These are phyloP conservation scores for Quercus alba DNA, from an alignment of 306 rosid species.

Conservation along the genomic window DNA sequence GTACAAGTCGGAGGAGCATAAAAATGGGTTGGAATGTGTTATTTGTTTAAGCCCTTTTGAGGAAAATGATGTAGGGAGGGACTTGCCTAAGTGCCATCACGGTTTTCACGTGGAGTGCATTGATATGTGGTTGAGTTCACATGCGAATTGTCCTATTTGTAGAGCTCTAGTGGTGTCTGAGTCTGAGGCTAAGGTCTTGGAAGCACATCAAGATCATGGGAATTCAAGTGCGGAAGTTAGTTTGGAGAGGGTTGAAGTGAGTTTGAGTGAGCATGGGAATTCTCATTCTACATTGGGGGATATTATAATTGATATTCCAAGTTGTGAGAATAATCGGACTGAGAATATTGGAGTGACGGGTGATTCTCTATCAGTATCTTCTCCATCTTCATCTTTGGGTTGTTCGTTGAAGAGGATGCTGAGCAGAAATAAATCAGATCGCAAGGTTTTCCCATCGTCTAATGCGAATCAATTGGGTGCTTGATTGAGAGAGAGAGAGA, in stretches of 20 bases:
- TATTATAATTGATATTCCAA: constrained; percentile 34
- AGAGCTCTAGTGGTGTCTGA: constrained; percentile 46
- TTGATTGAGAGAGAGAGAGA: not conserved
- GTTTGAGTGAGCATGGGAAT: constrained; percentile 8
- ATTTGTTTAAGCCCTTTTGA: constrained; percentile 69
- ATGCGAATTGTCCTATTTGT: constrained; percentile 80
- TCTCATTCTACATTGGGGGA: constrained; percentile 24
- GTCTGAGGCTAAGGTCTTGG: not conserved
- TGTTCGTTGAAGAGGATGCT: constrained; percentile 74
- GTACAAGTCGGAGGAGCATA: constrained; percentile 24
- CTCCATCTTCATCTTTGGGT: constrained; percentile 44
- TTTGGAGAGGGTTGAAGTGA: constrained; percentile 6
- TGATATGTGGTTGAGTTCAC: constrained; percentile 89
- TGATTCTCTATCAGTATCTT: constrained; percentile 28
- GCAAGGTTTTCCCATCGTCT: constrained; percentile 48
- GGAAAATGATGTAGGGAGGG: constrained; percentile 65
- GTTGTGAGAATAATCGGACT: constrained; percentile 28
- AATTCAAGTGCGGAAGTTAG: not conserved
- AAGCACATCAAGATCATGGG: not conserved
- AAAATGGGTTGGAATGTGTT: constrained; percentile 53
- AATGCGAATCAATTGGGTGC: constrained; percentile 26
- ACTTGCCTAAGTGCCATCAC: constrained; percentile 71
- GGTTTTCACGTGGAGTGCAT: constrained; percentile 77
- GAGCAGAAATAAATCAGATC: constrained; percentile 32
- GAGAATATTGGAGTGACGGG: not conserved